Percentiles rank a stretch among this genome's conserved stretches.
Evolutionary conservation across 2,329 filamentous ascomycete species (phyloP).

Genomic region (Blumeriella jaapii): DNA sequence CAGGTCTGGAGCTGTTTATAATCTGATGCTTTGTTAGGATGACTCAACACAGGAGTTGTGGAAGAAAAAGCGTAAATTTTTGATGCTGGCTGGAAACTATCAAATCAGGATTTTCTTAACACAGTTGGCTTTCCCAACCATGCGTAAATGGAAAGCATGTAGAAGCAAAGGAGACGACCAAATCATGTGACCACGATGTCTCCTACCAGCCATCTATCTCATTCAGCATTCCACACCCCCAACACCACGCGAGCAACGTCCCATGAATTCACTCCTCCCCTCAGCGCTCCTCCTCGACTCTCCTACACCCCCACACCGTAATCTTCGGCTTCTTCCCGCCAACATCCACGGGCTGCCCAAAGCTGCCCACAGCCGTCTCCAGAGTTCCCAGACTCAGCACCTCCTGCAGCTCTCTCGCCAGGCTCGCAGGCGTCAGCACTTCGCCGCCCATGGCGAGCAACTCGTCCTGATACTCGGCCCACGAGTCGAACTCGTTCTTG

Average conservation of each 20-base stretch:
- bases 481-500: slow-evolving; percentile 1
- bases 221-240: slow-evolving; percentile 21
- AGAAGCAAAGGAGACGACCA: too few relatives aligned
- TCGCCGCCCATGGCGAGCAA: neutral
- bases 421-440: neutral
- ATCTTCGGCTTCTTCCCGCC: slow-evolving; percentile 2
- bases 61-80: too few relatives aligned
- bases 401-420: neutral
- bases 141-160: too few relatives aligned
- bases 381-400: neutral
- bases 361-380: neutral
- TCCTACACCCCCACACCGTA: slow-evolving; percentile 2
- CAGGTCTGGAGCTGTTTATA: too few relatives aligned
- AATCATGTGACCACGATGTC: too few relatives aligned
- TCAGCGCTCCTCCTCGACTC: neutral
- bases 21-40: too few relatives aligned
- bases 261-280: neutral
- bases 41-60: too few relatives aligned
- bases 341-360: neutral
- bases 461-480: slow-evolving; percentile 3
- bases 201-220: too few relatives aligned
- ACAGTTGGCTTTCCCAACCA: too few relatives aligned
- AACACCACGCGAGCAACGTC: neutral
- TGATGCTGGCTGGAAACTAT: too few relatives aligned
- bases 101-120: too few relatives aligned